These are phyloP conservation scores for Fusarium illudens DNA, from an alignment of 2,329 filamentous ascomycete genomes.

Conservation along the genomic window DNA sequence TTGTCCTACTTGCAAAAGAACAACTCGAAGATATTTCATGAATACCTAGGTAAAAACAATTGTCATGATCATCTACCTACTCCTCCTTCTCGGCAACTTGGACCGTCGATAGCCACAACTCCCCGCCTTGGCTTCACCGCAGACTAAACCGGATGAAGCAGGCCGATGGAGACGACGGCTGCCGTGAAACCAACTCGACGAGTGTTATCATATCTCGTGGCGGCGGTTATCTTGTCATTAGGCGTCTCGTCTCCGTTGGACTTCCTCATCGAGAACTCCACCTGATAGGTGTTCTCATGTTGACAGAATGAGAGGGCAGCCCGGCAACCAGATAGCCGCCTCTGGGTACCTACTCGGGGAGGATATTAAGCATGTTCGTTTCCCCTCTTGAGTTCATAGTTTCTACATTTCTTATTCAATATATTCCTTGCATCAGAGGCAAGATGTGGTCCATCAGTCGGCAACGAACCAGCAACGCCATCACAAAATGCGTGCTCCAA, in stretches of 20 bases:
- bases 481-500: neutral
- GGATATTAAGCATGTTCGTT: neutral
- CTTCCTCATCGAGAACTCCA: constrained; percentile 2
- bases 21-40: neutral
- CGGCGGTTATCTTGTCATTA: constrained; percentile 8
- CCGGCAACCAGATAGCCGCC: neutral
- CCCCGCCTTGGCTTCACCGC: neutral
- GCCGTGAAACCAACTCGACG: neutral
- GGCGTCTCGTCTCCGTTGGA: constrained; percentile 2
- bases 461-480: neutral
- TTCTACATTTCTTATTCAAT: neutral
- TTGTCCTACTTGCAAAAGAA: neutral
- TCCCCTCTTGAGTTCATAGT: neutral
- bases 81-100: neutral
- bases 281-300: neutral
- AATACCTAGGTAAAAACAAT: neutral
- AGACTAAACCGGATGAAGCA: constrained; percentile 21
- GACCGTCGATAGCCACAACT: constrained; percentile 10
- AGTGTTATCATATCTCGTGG: constrained; percentile 1
- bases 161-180: constrained; percentile 29
- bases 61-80: neutral
- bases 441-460: neutral
- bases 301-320: neutral
- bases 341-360: neutral
- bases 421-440: neutral